A percentile compares a stretch with the other conserved stretches of the same genome.
Evolutionary conservation across 257 asterid species (phyloP).

Genomic region (Henckelia pumila): DNA sequence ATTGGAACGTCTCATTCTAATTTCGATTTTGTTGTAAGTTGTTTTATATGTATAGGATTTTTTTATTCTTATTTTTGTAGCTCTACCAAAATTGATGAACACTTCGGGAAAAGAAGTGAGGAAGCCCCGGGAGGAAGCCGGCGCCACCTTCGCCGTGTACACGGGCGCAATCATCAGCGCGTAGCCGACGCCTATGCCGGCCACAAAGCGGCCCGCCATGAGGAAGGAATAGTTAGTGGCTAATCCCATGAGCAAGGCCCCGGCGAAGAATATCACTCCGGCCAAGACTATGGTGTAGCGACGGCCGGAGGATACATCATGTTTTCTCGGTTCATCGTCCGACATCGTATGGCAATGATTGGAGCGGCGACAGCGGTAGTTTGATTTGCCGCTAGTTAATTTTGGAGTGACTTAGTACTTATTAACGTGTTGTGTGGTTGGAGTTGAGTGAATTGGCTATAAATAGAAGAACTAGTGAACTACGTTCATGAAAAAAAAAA

Average conservation of each 20-base stretch:
- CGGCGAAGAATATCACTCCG: slow-evolving; percentile 66
- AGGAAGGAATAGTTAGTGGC: slow-evolving; percentile 73
- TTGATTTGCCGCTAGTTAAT: too few relatives aligned
- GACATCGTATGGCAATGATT: too few relatives aligned
- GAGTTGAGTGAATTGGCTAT: too few relatives aligned
- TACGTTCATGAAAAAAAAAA: too few relatives aligned
- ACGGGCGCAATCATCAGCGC: slow-evolving; percentile 97
- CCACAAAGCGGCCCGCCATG: slow-evolving; percentile 80
- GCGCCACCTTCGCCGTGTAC: slow-evolving; percentile 89
- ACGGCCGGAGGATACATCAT: slow-evolving; percentile 39
- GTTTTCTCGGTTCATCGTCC: too few relatives aligned
- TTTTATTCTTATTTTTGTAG: too few relatives aligned
- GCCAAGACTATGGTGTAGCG: slow-evolving; percentile 82
- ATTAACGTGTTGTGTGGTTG: too few relatives aligned
- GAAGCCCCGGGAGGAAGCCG: slow-evolving; percentile 86
- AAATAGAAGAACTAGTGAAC: too few relatives aligned
- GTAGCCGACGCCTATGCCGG: slow-evolving; percentile 88
- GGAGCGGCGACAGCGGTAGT: slow-evolving; percentile 61
- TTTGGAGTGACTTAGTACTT: too few relatives aligned
- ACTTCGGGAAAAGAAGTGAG: slow-evolving; percentile 92
- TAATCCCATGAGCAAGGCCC: slow-evolving; percentile 89
- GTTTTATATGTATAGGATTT: too few relatives aligned
- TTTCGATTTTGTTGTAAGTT: too few relatives aligned
- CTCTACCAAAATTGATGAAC: slow-evolving; percentile 83
- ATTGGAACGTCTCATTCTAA: too few relatives aligned